These are phyloP conservation scores for Antarctomyces pellizariae DNA, from an alignment of 495 filamentous ascomycete species.

Conservation along the genomic window DNA sequence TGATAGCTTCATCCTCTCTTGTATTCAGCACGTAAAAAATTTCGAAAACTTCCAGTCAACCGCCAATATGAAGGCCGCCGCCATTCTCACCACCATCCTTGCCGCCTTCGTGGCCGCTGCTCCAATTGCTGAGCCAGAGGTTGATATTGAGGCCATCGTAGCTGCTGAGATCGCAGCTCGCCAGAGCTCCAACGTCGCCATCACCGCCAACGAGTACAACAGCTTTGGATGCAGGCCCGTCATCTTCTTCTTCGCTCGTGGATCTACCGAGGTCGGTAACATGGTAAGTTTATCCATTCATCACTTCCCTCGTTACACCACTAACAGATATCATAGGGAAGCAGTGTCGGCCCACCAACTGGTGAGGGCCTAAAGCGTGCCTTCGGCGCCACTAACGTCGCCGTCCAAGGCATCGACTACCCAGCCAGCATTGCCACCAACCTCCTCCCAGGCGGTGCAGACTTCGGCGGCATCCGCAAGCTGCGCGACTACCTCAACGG, in stretches of 20 bases:
- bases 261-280: slow-evolving; percentile 26
- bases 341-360: slow-evolving; percentile 16
- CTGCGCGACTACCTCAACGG: slow-evolving; percentile 10
- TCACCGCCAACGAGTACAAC: slow-evolving; percentile 20
- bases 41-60: too few species aligned
- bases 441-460: slow-evolving; percentile 15
- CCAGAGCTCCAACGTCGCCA: slow-evolving; percentile 11
- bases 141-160: not conserved
- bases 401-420: slow-evolving; percentile 19
- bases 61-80: too few species aligned
- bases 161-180: slow-evolving; percentile 1
- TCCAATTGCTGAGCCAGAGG: not conserved
- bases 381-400: slow-evolving; percentile 17
- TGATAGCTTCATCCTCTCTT: too few species aligned
- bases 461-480: slow-evolving; percentile 10
- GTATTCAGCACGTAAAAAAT: too few species aligned
- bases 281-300: slow-evolving; percentile 18
- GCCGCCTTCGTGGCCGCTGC: not conserved
- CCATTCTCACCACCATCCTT: not conserved
- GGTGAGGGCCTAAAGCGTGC: slow-evolving; percentile 12
- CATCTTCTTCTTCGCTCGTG: slow-evolving; percentile 28
- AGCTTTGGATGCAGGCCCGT: slow-evolving; percentile 20
- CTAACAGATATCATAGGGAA: slow-evolving; percentile 11
- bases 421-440: slow-evolving; percentile 17
- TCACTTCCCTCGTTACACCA: slow-evolving; percentile 4